Evolutionary conservation across 1,284 basidiomycete species (phyloP).

Genomic region (Polyporus tsugae): DNA sequence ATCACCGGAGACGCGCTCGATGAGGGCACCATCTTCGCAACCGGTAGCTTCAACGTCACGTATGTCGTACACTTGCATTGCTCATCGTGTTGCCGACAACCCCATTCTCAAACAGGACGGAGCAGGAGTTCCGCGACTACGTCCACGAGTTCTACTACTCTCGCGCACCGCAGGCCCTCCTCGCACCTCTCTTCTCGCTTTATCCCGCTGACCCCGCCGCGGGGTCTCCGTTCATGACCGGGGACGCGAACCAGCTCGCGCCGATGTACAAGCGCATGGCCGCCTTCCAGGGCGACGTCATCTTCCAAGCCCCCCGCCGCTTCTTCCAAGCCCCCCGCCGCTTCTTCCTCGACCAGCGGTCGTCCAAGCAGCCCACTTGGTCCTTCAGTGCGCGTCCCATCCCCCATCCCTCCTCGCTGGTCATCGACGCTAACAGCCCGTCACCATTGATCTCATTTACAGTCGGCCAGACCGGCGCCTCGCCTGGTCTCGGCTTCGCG

Average conservation of each 20-base stretch:
- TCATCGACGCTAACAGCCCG: background rate
- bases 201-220: conserved; percentile 32
- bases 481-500: conserved; percentile 51
- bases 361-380: conserved; percentile 54
- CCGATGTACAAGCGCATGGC: conserved; percentile 41
- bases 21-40: conserved; percentile 42
- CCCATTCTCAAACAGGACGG: conserved; percentile 14
- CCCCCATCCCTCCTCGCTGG: background rate
- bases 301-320: conserved; percentile 56
- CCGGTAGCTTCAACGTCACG: conserved; percentile 30
- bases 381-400: conserved; percentile 49
- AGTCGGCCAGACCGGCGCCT: conserved; percentile 53
- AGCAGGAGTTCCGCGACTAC: conserved; percentile 20
- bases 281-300: conserved; percentile 40
- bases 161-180: conserved; percentile 5
- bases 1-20: conserved; percentile 36
- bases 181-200: conserved; percentile 30
- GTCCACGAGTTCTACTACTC: conserved; percentile 24
- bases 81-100: background rate
- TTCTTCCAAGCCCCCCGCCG: conserved; percentile 48
- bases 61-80: background rate
- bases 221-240: conserved; percentile 42
- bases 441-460: background rate
- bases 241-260: conserved; percentile 26
- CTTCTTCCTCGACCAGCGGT: conserved; percentile 39